Base-by-base conservation (phyloP, 1,284 basidiomycete genomes). In the Papiliotrema laurentii region DNA sequence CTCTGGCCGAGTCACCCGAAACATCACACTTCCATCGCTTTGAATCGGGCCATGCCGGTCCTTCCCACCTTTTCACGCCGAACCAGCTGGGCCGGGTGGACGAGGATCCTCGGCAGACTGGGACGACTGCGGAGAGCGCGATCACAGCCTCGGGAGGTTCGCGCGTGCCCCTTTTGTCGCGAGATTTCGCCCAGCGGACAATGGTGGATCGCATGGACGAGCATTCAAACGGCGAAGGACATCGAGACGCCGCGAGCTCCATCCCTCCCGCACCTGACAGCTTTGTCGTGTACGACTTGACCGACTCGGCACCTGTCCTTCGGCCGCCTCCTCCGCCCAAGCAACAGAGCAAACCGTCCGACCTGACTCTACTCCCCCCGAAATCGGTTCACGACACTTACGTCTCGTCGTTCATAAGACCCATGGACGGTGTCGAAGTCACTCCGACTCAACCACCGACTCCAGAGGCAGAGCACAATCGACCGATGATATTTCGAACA, bases 351-450 rank as follows among this genome's bases (percentile, higher is more conserved):
- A 31, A 16, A 30, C 22, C 14, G 16, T 22, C 6, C 27, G 45
- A 54, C 11, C 43, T 47, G 16, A 19, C 11, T 2, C 31, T 43
- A 2, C 13, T 57, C 4, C 55, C 55, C n/a, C 55, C 52, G 26
- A 27, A 45, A 13, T 43, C 49, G 10, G 46, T 49, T 2, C 53
- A 51, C 26, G 56, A 58, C 33, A n/a, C 40, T 5, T 58, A 53
- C 34, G 34, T 58, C 4, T 52, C 53, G 1, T 40, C 26, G 10
- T 55, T 53, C 37, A 45, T 53, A 35, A 19, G 34, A 7, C 47
- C 53, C 16, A 31, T 57, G 16, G 27, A 41, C 30, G n/a, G 11
- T 1, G 14, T 19, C 10, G 43, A 46, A 33, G n/a, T 33, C 9
- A 21, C 47, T 9, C 42, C 51, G 3, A 55, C 49, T 5, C 45